A percentile compares a stretch with the other conserved stretches of the same genome.
phyloP scores from a whole-genome alignment of 352 stramenopile species.

The Lagenidium sp. region DNA sequence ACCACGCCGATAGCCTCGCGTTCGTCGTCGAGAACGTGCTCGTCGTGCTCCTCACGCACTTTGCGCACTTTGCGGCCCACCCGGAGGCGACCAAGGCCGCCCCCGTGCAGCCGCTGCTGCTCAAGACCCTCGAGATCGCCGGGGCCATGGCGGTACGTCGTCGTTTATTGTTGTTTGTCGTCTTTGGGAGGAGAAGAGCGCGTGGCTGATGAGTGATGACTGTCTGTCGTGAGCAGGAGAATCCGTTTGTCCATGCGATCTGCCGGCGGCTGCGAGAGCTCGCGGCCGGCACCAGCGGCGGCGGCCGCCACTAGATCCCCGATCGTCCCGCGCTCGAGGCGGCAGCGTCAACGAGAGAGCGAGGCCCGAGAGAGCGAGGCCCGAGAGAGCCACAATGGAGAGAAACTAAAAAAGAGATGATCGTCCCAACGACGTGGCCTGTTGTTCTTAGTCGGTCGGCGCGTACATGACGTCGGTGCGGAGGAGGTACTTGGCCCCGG shows the following conservation, averaged over 20 bases:
- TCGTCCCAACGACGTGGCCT: no score
- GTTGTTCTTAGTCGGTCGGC: no score
- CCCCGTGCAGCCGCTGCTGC: conserved; percentile 45
- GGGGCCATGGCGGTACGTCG: conserved; percentile 51
- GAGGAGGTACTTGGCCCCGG: conserved; percentile 62
- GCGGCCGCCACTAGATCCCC: no score
- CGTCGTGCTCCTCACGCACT: conserved; percentile 59
- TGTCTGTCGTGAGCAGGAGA: conserved; percentile 24
- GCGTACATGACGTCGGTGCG: conserved; percentile 82
- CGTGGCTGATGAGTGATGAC: not conserved
- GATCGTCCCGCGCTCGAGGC: no score
- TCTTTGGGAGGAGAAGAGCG: no score
- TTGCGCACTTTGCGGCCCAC: conserved; percentile 45
- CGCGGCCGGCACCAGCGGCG: no score
- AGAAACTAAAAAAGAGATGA: conserved; percentile 2
- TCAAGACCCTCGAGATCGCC: conserved; percentile 57
- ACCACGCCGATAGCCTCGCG: conserved; percentile 60
- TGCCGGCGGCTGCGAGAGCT: conserved; percentile 61
- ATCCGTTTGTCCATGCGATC: conserved; percentile 60
- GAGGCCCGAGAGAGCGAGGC: not conserved
- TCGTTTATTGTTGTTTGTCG: not conserved
- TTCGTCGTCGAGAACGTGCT: conserved; percentile 79
- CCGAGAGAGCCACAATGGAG: no score
- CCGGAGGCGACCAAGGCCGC: conserved; percentile 19
- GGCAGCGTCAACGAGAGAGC: no score